Evolutionary conservation across 2,329 filamentous ascomycete genomes (phyloP).

Genomic region (Claviceps lovelessii): DNA sequence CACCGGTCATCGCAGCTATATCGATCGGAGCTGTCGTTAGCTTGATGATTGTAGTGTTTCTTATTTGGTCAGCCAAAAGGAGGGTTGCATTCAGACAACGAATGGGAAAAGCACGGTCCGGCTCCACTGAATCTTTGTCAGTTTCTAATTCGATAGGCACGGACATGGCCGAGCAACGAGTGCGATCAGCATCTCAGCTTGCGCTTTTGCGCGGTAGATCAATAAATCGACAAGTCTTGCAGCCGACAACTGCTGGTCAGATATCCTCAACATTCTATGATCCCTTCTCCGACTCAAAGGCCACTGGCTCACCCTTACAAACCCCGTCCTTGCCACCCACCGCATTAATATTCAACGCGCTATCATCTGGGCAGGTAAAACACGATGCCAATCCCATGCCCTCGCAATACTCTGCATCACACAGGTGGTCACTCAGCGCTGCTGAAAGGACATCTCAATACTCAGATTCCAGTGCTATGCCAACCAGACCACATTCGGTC

Average conservation of each 20-base stretch:
- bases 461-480: constrained; percentile 15
- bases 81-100: constrained; percentile 7
- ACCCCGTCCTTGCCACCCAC: constrained; percentile 2
- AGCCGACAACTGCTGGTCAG: background rate
- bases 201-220: background rate
- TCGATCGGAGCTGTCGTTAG: constrained; percentile 34
- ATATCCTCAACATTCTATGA: constrained; percentile 8
- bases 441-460: constrained; percentile 12
- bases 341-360: background rate
- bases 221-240: background rate
- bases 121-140: constrained; percentile 15
- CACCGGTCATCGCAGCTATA: constrained; percentile 32
- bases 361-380: background rate
- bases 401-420: constrained; percentile 32
- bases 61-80: constrained; percentile 36
- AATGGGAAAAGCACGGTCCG: constrained; percentile 5
- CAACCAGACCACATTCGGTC: constrained; percentile 18
- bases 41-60: constrained; percentile 28
- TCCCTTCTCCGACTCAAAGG: constrained; percentile 37
- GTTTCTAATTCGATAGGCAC: background rate
- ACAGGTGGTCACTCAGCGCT: constrained; percentile 29
- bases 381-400: constrained; percentile 9
- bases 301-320: constrained; percentile 16
- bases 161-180: background rate
- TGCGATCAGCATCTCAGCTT: background rate